A percentile compares a stretch with the other conserved stretches of the same genome.
Evolutionary conservation across 2,329 filamentous ascomycete genomes (phyloP).

Genomic region (Ceratocystiopsis minuta): DNA sequence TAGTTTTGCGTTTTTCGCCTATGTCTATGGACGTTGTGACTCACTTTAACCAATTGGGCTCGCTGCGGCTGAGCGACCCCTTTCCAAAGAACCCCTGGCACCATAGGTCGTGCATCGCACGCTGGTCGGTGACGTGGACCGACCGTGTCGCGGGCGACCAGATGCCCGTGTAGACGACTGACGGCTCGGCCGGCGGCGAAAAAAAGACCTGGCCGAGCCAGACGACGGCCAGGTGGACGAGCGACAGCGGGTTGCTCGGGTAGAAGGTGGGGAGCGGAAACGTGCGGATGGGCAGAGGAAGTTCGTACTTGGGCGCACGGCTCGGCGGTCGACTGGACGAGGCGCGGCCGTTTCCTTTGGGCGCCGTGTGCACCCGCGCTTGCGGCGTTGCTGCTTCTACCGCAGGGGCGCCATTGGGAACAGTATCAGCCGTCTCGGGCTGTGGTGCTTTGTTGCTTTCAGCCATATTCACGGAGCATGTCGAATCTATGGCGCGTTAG

Average conservation of each 20-base stretch:
- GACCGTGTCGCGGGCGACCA: constrained; percentile 73
- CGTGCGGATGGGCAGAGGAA: constrained; percentile 62
- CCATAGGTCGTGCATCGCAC: constrained; percentile 69
- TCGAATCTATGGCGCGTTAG: constrained; percentile 4
- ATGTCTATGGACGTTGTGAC: not conserved
- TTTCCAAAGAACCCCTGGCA: constrained; percentile 97
- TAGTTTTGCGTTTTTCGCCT: not conserved
- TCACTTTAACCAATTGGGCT: constrained; percentile 71
- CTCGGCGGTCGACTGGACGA: too few species aligned
- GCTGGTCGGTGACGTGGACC: constrained; percentile 63
- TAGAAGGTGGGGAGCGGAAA: constrained; percentile 78
- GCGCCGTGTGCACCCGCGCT: too few species aligned
- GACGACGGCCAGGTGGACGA: constrained; percentile 61
- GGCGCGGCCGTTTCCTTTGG: too few species aligned
- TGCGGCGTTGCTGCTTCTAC: constrained; percentile 4
- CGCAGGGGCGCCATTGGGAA: constrained; percentile 1
- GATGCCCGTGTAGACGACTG: constrained; percentile 48
- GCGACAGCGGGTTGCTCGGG: constrained; percentile 78
- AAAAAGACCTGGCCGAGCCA: constrained; percentile 60
- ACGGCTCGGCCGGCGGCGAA: constrained; percentile 45
- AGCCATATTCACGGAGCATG: constrained; percentile 15
- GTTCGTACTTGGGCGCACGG: constrained; percentile 45
- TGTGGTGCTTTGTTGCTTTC: constrained; percentile 10
- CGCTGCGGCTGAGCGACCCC: constrained; percentile 79
- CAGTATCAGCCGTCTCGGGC: not conserved